phyloP scores from a whole-genome alignment of 83 land plant species.

The Isoetes engelmannii region DNA sequence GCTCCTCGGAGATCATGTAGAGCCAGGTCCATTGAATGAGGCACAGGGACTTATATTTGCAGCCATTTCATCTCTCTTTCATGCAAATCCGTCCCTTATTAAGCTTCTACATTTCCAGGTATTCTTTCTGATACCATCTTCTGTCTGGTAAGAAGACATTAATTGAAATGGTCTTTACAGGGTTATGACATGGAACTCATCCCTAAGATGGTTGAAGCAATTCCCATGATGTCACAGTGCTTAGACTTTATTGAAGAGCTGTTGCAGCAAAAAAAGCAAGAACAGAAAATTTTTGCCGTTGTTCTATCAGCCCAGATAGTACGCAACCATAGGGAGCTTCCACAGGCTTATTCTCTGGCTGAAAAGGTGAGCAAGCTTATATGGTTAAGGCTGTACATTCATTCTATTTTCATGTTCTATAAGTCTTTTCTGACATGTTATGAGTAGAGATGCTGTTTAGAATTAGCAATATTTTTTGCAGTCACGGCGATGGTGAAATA shows the following conservation, averaged over 20 bases:
- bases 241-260: slow-evolving; percentile 32
- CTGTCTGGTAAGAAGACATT: too few relatives aligned
- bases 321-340: slow-evolving; percentile 17
- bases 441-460: neutral
- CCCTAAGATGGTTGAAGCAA: slow-evolving; percentile 42
- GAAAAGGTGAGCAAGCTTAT: slow-evolving; percentile 16
- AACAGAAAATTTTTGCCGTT: slow-evolving; percentile 28
- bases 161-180: slow-evolving; percentile 11
- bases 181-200: slow-evolving; percentile 36
- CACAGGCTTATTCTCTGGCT: slow-evolving; percentile 26
- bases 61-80: slow-evolving; percentile 35
- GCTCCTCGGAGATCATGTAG: slow-evolving; percentile 17
- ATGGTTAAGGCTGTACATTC: neutral
- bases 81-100: slow-evolving; percentile 25
- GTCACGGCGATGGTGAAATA: neutral
- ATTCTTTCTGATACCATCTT: slow-evolving; percentile 1
- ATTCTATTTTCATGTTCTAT: neutral
- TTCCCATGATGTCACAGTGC: slow-evolving; percentile 38
- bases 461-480: neutral
- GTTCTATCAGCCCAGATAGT: slow-evolving; percentile 24
- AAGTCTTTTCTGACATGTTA: neutral
- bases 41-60: slow-evolving; percentile 32
- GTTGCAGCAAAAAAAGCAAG: slow-evolving; percentile 28
- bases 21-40: slow-evolving; percentile 28
- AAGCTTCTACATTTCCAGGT: slow-evolving; percentile 49